Conservation (phyloP, 306 rosid genomes). For the Prunus padus region DNA sequence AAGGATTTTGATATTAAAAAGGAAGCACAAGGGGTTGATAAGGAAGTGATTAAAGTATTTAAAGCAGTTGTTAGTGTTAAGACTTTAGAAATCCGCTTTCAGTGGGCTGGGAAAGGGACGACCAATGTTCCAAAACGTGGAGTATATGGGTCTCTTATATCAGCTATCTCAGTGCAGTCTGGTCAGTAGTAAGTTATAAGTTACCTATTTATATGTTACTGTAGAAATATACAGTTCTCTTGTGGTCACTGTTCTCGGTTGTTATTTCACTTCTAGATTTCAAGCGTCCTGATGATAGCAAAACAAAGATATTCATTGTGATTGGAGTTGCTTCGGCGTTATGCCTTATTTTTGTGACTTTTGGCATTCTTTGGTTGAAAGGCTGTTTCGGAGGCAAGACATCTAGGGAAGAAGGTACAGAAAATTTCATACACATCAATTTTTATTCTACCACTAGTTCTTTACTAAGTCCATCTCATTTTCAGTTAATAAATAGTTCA, state of each 20-base stretch:
- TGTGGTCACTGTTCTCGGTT: not conserved
- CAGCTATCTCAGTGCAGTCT: conserved; percentile 60
- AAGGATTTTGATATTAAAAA: conserved; percentile 22
- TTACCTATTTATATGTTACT: not conserved
- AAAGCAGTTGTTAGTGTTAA: conserved; percentile 39
- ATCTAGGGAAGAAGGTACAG: conserved; percentile 28
- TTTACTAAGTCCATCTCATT: not conserved
- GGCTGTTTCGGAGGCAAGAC: conserved; percentile 10
- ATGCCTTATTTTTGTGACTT: not conserved
- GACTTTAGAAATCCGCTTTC: conserved; percentile 45
- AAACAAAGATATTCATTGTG: conserved; percentile 1
- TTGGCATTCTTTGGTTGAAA: conserved; percentile 32
- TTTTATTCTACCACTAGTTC: not conserved
- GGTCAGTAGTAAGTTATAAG: conserved; percentile 36
- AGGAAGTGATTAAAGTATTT: conserved; percentile 11
- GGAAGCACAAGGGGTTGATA: conserved; percentile 21
- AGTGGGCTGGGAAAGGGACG: conserved; percentile 76
- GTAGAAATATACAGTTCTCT: not conserved
- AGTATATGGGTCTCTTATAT: conserved; percentile 65
- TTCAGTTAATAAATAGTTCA: not conserved
- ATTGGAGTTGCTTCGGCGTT: conserved; percentile 21
- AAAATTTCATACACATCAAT: not conserved
- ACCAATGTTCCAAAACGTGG: conserved; percentile 42
- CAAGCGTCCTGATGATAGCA: conserved; percentile 12
- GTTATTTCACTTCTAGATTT: conserved; percentile 21